Percentiles rank a stretch among this genome's conserved stretches.
Conservation (phyloP, 805 yeast species). For the Ogataea henricii region DNA sequence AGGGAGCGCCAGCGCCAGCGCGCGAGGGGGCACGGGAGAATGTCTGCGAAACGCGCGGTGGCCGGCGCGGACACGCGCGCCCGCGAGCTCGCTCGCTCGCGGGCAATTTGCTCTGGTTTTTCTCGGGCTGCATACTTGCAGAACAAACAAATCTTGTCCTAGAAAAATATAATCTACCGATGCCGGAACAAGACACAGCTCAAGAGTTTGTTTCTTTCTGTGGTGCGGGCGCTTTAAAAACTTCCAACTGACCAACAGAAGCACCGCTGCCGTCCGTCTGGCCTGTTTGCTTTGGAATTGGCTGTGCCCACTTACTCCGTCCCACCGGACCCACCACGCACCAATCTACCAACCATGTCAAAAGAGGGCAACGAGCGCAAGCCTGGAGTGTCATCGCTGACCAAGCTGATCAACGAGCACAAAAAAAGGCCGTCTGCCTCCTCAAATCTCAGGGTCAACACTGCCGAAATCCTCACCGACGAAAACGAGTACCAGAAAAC, state of each 20-base stretch:
- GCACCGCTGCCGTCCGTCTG: background rate
- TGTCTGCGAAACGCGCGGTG: too few species aligned
- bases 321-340: background rate
- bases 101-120: background rate
- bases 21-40: background rate
- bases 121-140: conserved; percentile 1
- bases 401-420: conserved; percentile 37
- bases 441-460: conserved; percentile 21
- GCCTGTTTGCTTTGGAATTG: background rate
- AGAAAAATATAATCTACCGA: background rate
- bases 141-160: background rate
- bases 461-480: conserved; percentile 16
- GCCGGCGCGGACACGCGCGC: too few species aligned
- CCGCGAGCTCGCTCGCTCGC: background rate
- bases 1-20: background rate
- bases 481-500: conserved; percentile 28
- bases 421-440: conserved; percentile 19
- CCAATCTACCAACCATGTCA: conserved; percentile 7
- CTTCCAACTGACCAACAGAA: background rate
- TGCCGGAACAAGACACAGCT: background rate
- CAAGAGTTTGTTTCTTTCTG: background rate
- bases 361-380: conserved; percentile 20
- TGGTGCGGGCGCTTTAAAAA: too few species aligned
- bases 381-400: conserved; percentile 34
- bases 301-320: background rate